Evolutionary conservation across 768 basidiomycete species (phyloP).

Genomic region (Trametes cingulata): DNA sequence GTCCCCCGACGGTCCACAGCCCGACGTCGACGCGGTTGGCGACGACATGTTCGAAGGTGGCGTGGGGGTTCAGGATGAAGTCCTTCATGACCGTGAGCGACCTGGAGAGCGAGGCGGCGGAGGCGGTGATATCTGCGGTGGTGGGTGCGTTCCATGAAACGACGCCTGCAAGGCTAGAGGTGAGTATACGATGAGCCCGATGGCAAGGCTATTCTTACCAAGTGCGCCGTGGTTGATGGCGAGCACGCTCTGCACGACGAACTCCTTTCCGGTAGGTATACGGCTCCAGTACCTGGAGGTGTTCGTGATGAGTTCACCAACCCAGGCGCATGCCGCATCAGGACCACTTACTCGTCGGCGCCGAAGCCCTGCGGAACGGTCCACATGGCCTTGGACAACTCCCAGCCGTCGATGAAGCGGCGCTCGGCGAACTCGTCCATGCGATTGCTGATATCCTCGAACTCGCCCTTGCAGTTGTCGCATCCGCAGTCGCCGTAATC

Average conservation of each 20-base stretch:
- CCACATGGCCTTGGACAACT: constrained; percentile 71
- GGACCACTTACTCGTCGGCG: constrained; percentile 38
- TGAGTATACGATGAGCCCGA: neutral
- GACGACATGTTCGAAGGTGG: constrained; percentile 27
- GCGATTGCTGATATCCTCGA: constrained; percentile 67
- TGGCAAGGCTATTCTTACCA: constrained; percentile 32
- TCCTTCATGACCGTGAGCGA: constrained; percentile 32
- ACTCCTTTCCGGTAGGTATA: constrained; percentile 69
- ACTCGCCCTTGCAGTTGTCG: constrained; percentile 65
- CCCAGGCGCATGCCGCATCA: too few species aligned
- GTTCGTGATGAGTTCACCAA: neutral
- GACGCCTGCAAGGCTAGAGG: constrained; percentile 22
- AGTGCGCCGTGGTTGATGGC: constrained; percentile 71
- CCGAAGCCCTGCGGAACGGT: constrained; percentile 82
- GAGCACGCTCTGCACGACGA: constrained; percentile 61
- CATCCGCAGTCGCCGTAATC: constrained; percentile 77
- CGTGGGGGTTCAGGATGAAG: constrained; percentile 33
- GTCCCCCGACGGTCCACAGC: constrained; percentile 33
- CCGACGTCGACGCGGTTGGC: constrained; percentile 35
- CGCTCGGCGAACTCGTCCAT: constrained; percentile 67
- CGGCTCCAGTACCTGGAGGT: constrained; percentile 60
- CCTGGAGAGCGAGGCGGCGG: constrained; percentile 36
- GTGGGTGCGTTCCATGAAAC: constrained; percentile 47
- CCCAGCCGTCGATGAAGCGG: constrained; percentile 65
- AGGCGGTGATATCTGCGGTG: constrained; percentile 38